Conservation (phyloP, 1,284 basidiomycete species). For the Tetrapyrgos nigripes region DNA sequence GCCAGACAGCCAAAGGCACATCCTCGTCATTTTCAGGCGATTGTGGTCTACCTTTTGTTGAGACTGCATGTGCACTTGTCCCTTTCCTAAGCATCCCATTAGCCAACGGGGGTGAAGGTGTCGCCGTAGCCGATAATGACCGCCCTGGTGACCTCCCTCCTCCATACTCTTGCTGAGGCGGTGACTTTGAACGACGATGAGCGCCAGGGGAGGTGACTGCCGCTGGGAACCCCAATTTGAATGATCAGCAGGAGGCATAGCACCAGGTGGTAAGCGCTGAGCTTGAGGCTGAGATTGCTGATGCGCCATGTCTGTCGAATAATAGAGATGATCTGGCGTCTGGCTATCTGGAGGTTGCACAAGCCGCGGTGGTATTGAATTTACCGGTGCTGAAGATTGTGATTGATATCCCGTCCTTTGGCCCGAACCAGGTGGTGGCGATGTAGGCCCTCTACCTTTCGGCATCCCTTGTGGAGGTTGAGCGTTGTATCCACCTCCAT, state of each 20-base stretch:
- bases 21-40: constrained; percentile 71
- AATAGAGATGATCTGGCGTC: constrained; percentile 32
- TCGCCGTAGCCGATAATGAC: constrained; percentile 70
- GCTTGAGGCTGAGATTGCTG: constrained; percentile 37
- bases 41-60: constrained; percentile 48
- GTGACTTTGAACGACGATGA: constrained; percentile 39
- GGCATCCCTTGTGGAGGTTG: constrained; percentile 30
- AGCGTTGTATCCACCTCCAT: constrained; percentile 39
- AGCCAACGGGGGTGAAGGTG: constrained; percentile 44
- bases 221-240: constrained; percentile 33
- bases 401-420: constrained; percentile 28
- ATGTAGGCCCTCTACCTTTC: constrained; percentile 12
- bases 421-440: constrained; percentile 21
- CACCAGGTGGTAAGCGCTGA: constrained; percentile 60
- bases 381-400: constrained; percentile 24
- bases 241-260: constrained; percentile 60
- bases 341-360: constrained; percentile 17
- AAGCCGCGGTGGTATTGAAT: constrained; percentile 26
- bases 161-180: constrained; percentile 33
- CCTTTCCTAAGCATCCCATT: constrained; percentile 66
- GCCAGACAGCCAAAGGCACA: constrained; percentile 76
- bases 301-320: constrained; percentile 34
- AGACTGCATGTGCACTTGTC: constrained; percentile 65
- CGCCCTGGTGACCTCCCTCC: constrained; percentile 55
- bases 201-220: constrained; percentile 13